Percentiles rank a stretch among this genome's conserved stretches.
Conservation (phyloP, 1,139 yeast genomes). For the Zygotorulaspora mrakii region DNA sequence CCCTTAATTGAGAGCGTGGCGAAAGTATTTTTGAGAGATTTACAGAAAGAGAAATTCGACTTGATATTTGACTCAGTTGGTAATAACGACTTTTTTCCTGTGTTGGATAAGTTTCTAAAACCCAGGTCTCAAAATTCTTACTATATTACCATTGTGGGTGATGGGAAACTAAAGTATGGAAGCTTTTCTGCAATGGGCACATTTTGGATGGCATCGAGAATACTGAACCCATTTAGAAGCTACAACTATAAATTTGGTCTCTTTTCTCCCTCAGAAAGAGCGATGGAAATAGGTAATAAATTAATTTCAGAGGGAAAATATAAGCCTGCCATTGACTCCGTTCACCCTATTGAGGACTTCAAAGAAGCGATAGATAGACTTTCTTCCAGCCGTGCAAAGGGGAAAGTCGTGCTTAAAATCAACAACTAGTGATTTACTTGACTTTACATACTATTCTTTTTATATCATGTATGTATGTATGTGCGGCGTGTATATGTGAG, state of each 20-base stretch:
- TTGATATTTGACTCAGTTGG: conserved; percentile 50
- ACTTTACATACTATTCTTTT: not conserved
- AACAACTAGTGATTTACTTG: not conserved
- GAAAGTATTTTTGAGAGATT: conserved; percentile 35
- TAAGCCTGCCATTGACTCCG: conserved; percentile 51
- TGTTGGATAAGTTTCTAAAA: conserved; percentile 40
- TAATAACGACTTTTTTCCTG: conserved; percentile 39
- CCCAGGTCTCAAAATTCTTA: conserved; percentile 42
- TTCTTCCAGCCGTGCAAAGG: conserved; percentile 49
- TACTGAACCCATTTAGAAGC: conserved; percentile 52
- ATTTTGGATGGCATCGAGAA: conserved; percentile 48
- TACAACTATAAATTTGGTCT: conserved; percentile 35
- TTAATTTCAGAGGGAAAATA: conserved; percentile 44
- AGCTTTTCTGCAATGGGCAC: conserved; percentile 9
- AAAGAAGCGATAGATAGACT: conserved; percentile 49
- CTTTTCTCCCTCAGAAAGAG: conserved; percentile 12
- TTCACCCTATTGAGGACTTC: conserved; percentile 47
- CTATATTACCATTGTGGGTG: conserved; percentile 54
- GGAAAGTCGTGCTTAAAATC: conserved; percentile 52
- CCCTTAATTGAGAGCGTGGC: conserved; percentile 35
- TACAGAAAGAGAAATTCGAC: conserved; percentile 43
- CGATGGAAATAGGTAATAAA: conserved; percentile 37
- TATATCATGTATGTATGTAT: not conserved
- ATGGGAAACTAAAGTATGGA: conserved; percentile 36
- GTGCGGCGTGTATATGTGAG: not conserved